These are phyloP conservation scores for Talaromyces borbonicus DNA, from an alignment of 495 filamentous ascomycete species.

Conservation along the genomic window DNA sequence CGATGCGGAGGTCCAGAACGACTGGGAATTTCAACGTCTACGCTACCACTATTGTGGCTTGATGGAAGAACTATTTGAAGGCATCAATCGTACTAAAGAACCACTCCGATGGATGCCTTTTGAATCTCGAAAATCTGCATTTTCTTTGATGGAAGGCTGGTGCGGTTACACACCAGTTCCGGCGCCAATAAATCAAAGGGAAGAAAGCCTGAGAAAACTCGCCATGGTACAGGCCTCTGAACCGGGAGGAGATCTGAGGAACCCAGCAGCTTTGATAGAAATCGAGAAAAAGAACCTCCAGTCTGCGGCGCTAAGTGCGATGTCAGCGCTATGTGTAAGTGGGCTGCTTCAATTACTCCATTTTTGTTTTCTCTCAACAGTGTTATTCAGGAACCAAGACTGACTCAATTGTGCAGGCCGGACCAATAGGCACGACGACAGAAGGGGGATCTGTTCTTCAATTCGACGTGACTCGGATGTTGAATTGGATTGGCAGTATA, in stretches of 20 bases:
- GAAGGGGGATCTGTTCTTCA: conserved; percentile 73
- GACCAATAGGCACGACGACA: conserved; percentile 78
- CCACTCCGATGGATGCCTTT: conserved; percentile 91
- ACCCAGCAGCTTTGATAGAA: conserved; percentile 79
- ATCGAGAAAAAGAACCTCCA: conserved; percentile 90
- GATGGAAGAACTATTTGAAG: conserved; percentile 85
- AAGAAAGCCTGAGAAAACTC: conserved; percentile 79
- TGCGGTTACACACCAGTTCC: conserved; percentile 95
- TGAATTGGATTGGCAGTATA: conserved; percentile 89
- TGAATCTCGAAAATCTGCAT: conserved; percentile 84
- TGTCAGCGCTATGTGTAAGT: conserved; percentile 82
- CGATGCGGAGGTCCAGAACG: conserved; percentile 87
- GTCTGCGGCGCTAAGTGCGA: conserved; percentile 84
- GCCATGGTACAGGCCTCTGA: conserved; percentile 58
- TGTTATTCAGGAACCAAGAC: conserved; percentile 7
- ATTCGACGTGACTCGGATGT: conserved; percentile 86
- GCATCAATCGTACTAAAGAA: conserved; percentile 77
- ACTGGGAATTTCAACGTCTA: conserved; percentile 91
- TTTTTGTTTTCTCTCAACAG: conserved; percentile 4
- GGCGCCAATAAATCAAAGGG: conserved; percentile 65
- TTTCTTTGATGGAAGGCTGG: conserved; percentile 97
- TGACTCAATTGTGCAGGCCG: conserved; percentile 45
- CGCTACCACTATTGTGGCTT: conserved; percentile 89
- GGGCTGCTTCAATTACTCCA: background rate
- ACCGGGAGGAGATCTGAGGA: conserved; percentile 59